Conservation (phyloP, 495 filamentous ascomycete species). For the Cudoniella acicularis region DNA sequence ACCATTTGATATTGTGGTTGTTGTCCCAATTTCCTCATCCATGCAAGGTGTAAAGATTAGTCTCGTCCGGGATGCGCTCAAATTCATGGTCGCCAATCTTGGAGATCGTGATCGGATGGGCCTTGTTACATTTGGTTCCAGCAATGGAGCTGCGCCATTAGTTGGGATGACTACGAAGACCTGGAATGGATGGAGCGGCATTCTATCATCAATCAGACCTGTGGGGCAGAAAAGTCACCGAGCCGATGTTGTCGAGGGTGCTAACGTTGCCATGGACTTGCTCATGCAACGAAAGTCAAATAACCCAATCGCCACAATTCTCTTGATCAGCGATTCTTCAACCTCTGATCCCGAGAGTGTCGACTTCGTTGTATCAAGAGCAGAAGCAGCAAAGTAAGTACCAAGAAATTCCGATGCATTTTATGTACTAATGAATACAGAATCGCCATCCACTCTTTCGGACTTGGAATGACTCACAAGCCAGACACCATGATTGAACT, state of each 20-base stretch:
- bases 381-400: conserved; percentile 95
- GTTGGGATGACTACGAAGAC: conserved; percentile 97
- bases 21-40: conserved; percentile 95
- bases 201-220: conserved; percentile 84
- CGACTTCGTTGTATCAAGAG: conserved; percentile 96
- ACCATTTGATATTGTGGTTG: conserved; percentile 91
- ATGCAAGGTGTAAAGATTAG: conserved; percentile 99
- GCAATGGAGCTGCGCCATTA: conserved; percentile 85
- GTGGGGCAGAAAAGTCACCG: conserved; percentile 95
- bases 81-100: conserved; percentile 89
- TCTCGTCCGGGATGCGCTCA: conserved; percentile 86
- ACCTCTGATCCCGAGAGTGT: conserved; percentile 94
- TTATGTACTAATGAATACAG: conserved; percentile 36
- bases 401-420: no score
- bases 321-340: conserved; percentile 98
- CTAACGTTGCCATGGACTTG: conserved; percentile 98
- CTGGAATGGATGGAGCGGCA: conserved; percentile 87
- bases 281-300: conserved; percentile 96
- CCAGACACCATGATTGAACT: conserved; percentile 98
- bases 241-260: conserved; percentile 95
- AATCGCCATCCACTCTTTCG: conserved; percentile 95
- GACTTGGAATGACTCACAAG: conserved; percentile 94
- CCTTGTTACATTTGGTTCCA: conserved; percentile 94
- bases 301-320: conserved; percentile 93
- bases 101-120: conserved; percentile 96